phyloP scores from a whole-genome alignment of 2,329 filamentous ascomycete species.

The Neurospora sp. region DNA sequence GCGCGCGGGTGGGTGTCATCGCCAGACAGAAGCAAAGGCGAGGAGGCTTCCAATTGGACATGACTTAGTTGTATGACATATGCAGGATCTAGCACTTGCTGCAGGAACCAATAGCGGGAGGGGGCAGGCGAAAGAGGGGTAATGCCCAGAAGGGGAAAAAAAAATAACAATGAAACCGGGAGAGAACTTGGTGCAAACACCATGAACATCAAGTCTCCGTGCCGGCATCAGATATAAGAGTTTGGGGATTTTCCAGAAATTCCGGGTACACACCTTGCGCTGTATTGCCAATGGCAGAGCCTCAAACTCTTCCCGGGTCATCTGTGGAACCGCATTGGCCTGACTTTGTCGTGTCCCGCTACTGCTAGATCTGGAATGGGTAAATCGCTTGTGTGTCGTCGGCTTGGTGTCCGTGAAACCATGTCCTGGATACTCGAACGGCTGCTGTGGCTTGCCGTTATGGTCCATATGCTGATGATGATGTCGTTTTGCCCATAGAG shows the following conservation, averaged over 20 bases:
- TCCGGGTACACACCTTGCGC: constrained; percentile 34
- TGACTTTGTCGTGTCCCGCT: constrained; percentile 16
- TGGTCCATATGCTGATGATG: constrained; percentile 11
- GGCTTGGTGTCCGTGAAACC: constrained; percentile 11
- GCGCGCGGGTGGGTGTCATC: background rate
- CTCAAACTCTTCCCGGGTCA: constrained; percentile 39
- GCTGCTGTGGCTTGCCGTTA: constrained; percentile 4
- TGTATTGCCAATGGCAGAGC: constrained; percentile 38
- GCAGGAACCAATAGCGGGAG: constrained; percentile 13
- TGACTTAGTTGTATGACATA: constrained; percentile 6
- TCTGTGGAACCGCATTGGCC: constrained; percentile 18
- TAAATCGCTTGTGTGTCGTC: constrained; percentile 8
- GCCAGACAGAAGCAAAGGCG: background rate
- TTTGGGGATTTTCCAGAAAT: constrained; percentile 1
- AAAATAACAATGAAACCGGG: background rate
- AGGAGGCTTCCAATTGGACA: constrained; percentile 11
- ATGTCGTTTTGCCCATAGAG: constrained; percentile 16
- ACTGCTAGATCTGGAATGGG: constrained; percentile 15
- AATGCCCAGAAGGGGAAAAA: background rate
- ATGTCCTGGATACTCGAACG: constrained; percentile 1
- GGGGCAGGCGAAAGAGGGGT: background rate
- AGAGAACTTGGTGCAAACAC: background rate
- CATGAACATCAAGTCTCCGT: background rate
- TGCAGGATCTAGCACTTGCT: constrained; percentile 15
- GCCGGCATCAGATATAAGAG: background rate